phyloP scores from a whole-genome alignment of 2,329 filamentous ascomycete species.

The Pseudogymnoascus sp. region DNA sequence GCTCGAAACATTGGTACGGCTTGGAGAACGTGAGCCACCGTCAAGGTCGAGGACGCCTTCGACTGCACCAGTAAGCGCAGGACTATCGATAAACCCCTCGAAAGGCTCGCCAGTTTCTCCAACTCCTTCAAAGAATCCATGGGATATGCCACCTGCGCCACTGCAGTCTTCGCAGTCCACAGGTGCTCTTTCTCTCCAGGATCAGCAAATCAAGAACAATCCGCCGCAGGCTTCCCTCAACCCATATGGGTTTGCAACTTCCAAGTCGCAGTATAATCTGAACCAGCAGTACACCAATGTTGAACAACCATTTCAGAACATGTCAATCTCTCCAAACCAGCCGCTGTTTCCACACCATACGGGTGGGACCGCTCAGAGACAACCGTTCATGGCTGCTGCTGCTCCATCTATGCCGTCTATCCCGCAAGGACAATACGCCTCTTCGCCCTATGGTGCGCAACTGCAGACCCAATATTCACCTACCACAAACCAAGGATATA shows the following conservation, averaged over 20 bases:
- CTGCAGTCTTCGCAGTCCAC: slow-evolving; percentile 61
- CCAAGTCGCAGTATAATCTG: slow-evolving; percentile 36
- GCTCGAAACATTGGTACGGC: slow-evolving; percentile 73
- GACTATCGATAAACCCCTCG: slow-evolving; percentile 25
- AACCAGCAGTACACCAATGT: slow-evolving; percentile 33
- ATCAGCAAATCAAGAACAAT: slow-evolving; percentile 38
- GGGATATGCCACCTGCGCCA: slow-evolving; percentile 49
- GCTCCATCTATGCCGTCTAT: slow-evolving; percentile 28
- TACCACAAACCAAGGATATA: slow-evolving; percentile 11
- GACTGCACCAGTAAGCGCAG: slow-evolving; percentile 26
- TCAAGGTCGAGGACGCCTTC: slow-evolving; percentile 51
- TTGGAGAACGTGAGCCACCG: slow-evolving; percentile 58
- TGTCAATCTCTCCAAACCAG: slow-evolving; percentile 56
- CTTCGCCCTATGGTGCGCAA: slow-evolving; percentile 22
- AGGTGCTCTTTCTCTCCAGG: slow-evolving; percentile 51
- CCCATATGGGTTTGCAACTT: slow-evolving; percentile 52
- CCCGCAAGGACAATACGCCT: slow-evolving; percentile 25
- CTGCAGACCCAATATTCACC: slow-evolving; percentile 1
- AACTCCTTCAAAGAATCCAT: slow-evolving; percentile 54
- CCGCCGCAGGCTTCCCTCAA: slow-evolving; percentile 23
- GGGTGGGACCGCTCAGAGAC: slow-evolving; percentile 44
- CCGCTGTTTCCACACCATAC: slow-evolving; percentile 71
- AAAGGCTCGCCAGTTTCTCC: slow-evolving; percentile 17
- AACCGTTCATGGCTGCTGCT: slow-evolving; percentile 30
- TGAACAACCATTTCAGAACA: slow-evolving; percentile 63